A percentile compares a stretch with the other conserved stretches of the same genome.
Evolutionary conservation across 495 filamentous ascomycete species (phyloP).

Genomic region (Ramalina peruviana): DNA sequence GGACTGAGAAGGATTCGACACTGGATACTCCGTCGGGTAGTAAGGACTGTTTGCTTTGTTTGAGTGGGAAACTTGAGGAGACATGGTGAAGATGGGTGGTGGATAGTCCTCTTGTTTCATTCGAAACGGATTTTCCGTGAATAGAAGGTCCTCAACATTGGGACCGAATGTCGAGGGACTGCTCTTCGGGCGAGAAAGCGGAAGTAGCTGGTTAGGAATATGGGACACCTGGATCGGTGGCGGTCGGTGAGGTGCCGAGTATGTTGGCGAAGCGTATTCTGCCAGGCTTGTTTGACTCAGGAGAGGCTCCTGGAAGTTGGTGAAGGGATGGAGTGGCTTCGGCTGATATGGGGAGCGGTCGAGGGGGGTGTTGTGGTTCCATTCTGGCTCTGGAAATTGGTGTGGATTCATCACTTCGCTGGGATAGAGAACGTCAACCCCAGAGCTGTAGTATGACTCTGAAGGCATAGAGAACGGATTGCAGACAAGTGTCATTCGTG

Average conservation of each 20-base stretch:
- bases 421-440: conserved; percentile 16
- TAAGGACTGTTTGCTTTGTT: conserved; percentile 11
- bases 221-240: conserved; percentile 18
- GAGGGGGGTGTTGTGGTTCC: conserved; percentile 11
- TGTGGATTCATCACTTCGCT: conserved; percentile 16
- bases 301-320: not conserved
- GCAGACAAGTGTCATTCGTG: conserved; percentile 6
- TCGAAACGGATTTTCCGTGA: conserved; percentile 17
- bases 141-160: conserved; percentile 18
- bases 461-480: conserved; percentile 9
- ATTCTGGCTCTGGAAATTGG: conserved; percentile 18
- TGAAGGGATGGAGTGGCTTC: conserved; percentile 12
- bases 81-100: conserved; percentile 17
- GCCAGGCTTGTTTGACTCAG: not conserved
- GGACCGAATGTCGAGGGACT: conserved; percentile 26
- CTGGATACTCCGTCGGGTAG: conserved; percentile 11
- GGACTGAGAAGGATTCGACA: conserved; percentile 9
- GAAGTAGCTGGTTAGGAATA: conserved; percentile 18
- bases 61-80: conserved; percentile 5
- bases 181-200: conserved; percentile 25
- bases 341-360: conserved; percentile 22
- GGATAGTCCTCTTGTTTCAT: conserved; percentile 15
- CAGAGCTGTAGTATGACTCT: conserved; percentile 10
- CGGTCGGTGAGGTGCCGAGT: conserved; percentile 20
- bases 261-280: conserved; percentile 15